Percentiles rank a stretch among this genome's conserved stretches.
Conservation (phyloP, 1,284 basidiomycete species). For the Irpex sp. region DNA sequence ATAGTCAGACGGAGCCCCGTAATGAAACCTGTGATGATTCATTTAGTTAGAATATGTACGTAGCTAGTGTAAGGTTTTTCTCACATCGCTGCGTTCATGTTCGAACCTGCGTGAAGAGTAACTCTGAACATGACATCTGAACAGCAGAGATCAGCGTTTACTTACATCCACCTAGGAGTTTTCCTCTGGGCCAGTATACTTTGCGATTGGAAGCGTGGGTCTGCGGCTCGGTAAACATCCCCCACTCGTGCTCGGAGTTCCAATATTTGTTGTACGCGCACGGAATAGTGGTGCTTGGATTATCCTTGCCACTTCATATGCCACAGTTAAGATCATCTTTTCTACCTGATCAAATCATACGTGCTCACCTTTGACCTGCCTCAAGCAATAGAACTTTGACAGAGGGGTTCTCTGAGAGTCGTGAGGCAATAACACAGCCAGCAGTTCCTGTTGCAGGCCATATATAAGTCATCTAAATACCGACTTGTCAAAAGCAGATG, state of each 20-base stretch:
- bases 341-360: background rate
- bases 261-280: conserved; percentile 32
- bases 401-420: conserved; percentile 56
- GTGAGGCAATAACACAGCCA: conserved; percentile 64
- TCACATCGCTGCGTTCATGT: conserved; percentile 66
- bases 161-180: conserved; percentile 68
- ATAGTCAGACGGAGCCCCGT: conserved; percentile 64
- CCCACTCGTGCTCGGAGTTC: conserved; percentile 41
- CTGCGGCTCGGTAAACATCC: conserved; percentile 55
- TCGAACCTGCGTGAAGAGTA: conserved; percentile 40
- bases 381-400: conserved; percentile 61
- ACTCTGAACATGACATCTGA: no score
- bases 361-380: conserved; percentile 57
- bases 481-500: background rate
- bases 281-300: conserved; percentile 17
- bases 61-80: conserved; percentile 11
- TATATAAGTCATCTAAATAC: background rate
- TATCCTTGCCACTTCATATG: conserved; percentile 15
- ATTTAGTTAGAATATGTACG: background rate
- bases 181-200: conserved; percentile 61
- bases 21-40: conserved; percentile 49
- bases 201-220: conserved; percentile 38
- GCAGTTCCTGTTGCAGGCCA: conserved; percentile 48
- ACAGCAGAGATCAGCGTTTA: conserved; percentile 7
- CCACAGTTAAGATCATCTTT: background rate